Percentiles rank a stretch among this genome's conserved stretches.
Conservation (phyloP, 805 yeast species). For the Suhomyces pyralidae region DNA sequence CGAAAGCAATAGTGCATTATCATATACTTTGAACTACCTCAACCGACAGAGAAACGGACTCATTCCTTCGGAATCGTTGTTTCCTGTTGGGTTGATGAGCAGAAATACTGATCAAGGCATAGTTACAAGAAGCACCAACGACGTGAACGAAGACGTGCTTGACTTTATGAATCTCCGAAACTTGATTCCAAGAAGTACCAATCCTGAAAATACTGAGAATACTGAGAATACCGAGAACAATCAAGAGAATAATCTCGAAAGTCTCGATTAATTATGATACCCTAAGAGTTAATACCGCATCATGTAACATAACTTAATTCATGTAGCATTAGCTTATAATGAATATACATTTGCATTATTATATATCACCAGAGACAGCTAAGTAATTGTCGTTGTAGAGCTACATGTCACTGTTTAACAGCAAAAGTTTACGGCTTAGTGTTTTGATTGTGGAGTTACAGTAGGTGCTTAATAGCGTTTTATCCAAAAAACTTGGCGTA, state of each 20-base stretch:
- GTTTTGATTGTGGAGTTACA: no score
- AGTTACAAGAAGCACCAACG: conserved; percentile 25
- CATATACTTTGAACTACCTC: conserved; percentile 19
- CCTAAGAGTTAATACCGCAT: not conserved
- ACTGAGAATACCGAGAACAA: no score
- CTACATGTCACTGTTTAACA: no score
- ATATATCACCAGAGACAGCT: not conserved
- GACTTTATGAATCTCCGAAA: conserved; percentile 28
- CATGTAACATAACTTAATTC: not conserved
- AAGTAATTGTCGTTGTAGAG: no score
- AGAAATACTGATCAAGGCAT: conserved; percentile 46
- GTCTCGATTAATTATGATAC: not conserved
- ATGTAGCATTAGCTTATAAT: not conserved
- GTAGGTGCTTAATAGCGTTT: no score
- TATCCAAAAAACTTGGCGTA: conserved; percentile 60
- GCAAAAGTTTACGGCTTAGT: no score
- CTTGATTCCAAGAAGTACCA: conserved; percentile 15
- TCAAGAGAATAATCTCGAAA: not conserved
- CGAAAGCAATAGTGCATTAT: conserved; percentile 12
- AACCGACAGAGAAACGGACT: conserved; percentile 12
- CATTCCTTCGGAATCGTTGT: conserved; percentile 18
- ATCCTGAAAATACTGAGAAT: no score
- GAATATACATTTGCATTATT: not conserved
- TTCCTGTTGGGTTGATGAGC: conserved; percentile 49
- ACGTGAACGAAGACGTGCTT: conserved; percentile 12